These are phyloP conservation scores for Myxozyma sirexii DNA, from an alignment of 805 yeast species.

Conservation along the genomic window DNA sequence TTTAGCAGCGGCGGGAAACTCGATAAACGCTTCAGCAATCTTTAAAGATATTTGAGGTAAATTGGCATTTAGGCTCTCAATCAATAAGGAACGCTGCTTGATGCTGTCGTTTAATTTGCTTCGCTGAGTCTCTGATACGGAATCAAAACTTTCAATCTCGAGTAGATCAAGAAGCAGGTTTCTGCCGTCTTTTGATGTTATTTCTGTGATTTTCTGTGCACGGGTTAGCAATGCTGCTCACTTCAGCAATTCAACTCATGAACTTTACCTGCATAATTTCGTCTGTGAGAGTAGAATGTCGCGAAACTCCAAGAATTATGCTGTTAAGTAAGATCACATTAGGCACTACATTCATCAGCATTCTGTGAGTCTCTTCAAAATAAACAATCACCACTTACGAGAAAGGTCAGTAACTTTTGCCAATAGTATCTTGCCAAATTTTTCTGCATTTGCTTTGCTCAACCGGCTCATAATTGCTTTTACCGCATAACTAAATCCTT, in stretches of 20 bases:
- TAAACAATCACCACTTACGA: no score
- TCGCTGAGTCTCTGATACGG: slow-evolving; percentile 15
- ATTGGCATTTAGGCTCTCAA: slow-evolving; percentile 9
- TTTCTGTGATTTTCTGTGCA: slow-evolving; percentile 8
- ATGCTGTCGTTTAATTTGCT: slow-evolving; percentile 18
- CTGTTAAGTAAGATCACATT: slow-evolving; percentile 13
- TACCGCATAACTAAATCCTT: slow-evolving; percentile 80
- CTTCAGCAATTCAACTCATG: neutral
- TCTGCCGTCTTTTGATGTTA: neutral
- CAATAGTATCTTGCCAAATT: slow-evolving; percentile 8
- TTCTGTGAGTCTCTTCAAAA: no score
- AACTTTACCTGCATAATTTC: slow-evolving; percentile 7
- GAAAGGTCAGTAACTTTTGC: slow-evolving; percentile 15
- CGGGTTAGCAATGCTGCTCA: neutral
- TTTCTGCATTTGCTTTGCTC: neutral
- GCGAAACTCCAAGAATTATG: slow-evolving; percentile 4
- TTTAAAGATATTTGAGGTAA: slow-evolving; percentile 7
- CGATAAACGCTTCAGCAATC: slow-evolving; percentile 62
- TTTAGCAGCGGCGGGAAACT: slow-evolving; percentile 61
- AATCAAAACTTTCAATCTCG: slow-evolving; percentile 1
- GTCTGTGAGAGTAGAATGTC: slow-evolving; percentile 1
- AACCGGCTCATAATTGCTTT: slow-evolving; percentile 64
- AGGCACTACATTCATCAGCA: slow-evolving; percentile 1
- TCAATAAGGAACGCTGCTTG: slow-evolving; percentile 22
- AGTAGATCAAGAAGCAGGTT: slow-evolving; percentile 16